Conservation (phyloP, 805 yeast genomes). For the Candida ficus region DNA sequence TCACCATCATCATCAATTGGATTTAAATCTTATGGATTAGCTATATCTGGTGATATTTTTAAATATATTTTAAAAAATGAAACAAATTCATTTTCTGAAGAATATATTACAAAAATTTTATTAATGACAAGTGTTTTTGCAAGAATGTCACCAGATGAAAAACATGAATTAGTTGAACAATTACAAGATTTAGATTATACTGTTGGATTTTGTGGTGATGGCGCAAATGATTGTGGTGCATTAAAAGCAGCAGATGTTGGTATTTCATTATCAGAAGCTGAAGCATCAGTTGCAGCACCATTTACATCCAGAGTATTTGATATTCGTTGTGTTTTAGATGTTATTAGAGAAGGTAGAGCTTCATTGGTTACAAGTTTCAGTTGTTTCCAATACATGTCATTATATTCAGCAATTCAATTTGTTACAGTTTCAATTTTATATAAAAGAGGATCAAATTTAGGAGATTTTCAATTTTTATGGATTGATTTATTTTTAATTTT, state of each 20-base stretch:
- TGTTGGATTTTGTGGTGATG: slow-evolving; percentile 98
- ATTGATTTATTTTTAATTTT: slow-evolving; percentile 86
- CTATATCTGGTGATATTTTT: slow-evolving; percentile 91
- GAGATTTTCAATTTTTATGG: slow-evolving; percentile 94
- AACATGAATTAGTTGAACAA: slow-evolving; percentile 89
- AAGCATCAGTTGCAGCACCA: slow-evolving; percentile 98
- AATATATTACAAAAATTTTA: slow-evolving; percentile 51
- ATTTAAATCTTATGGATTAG: slow-evolving; percentile 54
- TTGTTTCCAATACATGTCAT: slow-evolving; percentile 96
- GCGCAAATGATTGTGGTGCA: slow-evolving; percentile 99
- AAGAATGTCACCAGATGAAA: slow-evolving; percentile 98
- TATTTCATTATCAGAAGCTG: slow-evolving; percentile 92
- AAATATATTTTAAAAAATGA: slow-evolving; percentile 56
- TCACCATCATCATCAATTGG: slow-evolving; percentile 8
- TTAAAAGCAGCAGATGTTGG: slow-evolving; percentile 97
- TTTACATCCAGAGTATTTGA: slow-evolving; percentile 89
- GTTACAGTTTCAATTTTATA: slow-evolving; percentile 81
- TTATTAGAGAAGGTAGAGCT: slow-evolving; percentile 91
- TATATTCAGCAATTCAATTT: slow-evolving; percentile 95
- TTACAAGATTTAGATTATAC: slow-evolving; percentile 82
- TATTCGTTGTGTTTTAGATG: slow-evolving; percentile 86
- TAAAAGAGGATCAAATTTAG: slow-evolving; percentile 84
- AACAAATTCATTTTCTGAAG: slow-evolving; percentile 24
- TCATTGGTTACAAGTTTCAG: slow-evolving; percentile 92
- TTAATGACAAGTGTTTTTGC: slow-evolving; percentile 80